phyloP scores from a whole-genome alignment of 2,329 filamentous ascomycete genomes.

The Fusarium graminum region DNA sequence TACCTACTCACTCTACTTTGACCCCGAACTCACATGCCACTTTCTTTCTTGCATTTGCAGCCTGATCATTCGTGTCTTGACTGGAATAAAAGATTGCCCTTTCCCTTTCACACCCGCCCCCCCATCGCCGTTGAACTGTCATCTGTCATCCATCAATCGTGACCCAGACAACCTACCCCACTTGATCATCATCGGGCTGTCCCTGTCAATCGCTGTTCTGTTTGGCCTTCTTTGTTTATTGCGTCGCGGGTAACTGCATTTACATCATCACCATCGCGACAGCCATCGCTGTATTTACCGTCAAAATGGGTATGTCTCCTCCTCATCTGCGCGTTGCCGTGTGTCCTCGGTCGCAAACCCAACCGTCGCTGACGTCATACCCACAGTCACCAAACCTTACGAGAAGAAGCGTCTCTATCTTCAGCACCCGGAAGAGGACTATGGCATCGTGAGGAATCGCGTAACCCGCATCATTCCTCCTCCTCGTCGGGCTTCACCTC shows the following conservation, averaged over 20 bases:
- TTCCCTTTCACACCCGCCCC: constrained; percentile 12
- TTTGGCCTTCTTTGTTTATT: constrained; percentile 18
- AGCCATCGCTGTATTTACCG: constrained; percentile 2
- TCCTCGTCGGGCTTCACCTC: constrained; percentile 45
- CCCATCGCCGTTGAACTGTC: constrained; percentile 27
- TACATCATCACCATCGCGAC: background rate
- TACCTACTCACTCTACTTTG: no score
- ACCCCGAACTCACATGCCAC: background rate
- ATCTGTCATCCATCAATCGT: constrained; percentile 20
- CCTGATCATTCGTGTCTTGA: constrained; percentile 14
- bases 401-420: constrained; percentile 61
- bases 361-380: constrained; percentile 45
- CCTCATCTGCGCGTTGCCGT: constrained; percentile 19
- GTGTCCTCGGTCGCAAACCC: constrained; percentile 19
- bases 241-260: constrained; percentile 28
- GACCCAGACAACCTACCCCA: constrained; percentile 29
- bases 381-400: constrained; percentile 49
- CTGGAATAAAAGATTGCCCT: constrained; percentile 44
- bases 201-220: constrained; percentile 16
- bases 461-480: constrained; percentile 57
- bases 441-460: constrained; percentile 53
- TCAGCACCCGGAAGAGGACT: constrained; percentile 56
- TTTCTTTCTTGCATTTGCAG: constrained; percentile 11
- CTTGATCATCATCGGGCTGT: constrained; percentile 26
- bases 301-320: constrained; percentile 45